Conservation (phyloP, 169 alveolate species). For the Besnoitia besnoiti region DNA sequence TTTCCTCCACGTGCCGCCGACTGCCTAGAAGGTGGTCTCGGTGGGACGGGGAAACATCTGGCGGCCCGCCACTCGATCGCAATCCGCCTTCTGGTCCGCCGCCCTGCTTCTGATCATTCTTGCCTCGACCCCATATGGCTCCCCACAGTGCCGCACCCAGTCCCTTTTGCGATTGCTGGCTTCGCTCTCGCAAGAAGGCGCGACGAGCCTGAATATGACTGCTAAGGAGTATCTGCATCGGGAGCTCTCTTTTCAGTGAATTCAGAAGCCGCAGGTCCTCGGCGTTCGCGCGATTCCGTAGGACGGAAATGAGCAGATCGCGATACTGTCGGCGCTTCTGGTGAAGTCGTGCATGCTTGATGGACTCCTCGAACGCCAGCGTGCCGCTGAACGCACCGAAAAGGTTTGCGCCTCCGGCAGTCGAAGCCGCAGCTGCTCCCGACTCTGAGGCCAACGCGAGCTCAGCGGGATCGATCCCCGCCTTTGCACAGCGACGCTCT, state of each 20-base stretch:
- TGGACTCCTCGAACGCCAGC: slow-evolving; percentile 8
- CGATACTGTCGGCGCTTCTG: slow-evolving; percentile 1
- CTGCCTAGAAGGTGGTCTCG: neutral
- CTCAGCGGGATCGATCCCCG: slow-evolving; percentile 10
- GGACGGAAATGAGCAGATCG: neutral
- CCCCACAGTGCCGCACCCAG: slow-evolving; percentile 6
- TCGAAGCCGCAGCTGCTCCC: neutral
- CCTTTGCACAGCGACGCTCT: slow-evolving; percentile 21
- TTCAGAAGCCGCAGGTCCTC: neutral
- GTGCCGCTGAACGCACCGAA: neutral
- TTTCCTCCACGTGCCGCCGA: neutral
- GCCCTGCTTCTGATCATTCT: neutral
- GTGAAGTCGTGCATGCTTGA: neutral
- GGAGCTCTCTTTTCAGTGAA: neutral
- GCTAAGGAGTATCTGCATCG: slow-evolving; percentile 15
- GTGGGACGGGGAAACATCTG: neutral
- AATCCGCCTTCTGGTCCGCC: neutral
- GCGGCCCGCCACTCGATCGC: neutral
- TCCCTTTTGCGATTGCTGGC: neutral
- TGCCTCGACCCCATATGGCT: slow-evolving; percentile 5
- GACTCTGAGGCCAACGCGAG: neutral
- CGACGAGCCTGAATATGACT: slow-evolving; percentile 40
- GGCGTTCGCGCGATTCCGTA: neutral
- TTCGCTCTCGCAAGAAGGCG: neutral
- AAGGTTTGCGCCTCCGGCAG: neutral